These are phyloP conservation scores for Sclerotinia borealis DNA, from an alignment of 2,329 filamentous ascomycete genomes.

Conservation along the genomic window DNA sequence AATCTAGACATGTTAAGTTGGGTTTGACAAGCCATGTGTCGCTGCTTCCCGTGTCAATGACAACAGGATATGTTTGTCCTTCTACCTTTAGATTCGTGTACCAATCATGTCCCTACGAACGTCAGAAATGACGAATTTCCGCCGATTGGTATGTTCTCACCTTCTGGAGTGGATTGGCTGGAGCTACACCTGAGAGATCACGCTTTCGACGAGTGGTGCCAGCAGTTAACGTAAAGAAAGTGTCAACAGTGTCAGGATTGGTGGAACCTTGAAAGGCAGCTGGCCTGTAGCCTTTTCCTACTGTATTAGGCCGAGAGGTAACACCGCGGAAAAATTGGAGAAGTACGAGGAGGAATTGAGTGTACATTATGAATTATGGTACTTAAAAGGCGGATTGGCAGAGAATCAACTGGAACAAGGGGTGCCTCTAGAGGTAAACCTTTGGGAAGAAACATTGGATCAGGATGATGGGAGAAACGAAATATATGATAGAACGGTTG, in stretches of 20 bases:
- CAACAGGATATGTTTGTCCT: conserved; percentile 11
- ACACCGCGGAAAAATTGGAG: not conserved
- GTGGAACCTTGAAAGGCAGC: not conserved
- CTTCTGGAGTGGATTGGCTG: not conserved
- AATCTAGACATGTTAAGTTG: conserved; percentile 34
- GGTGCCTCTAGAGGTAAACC: too few relatives aligned
- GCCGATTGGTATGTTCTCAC: not conserved
- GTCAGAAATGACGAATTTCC: not conserved
- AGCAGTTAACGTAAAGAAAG: not conserved
- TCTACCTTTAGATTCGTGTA: conserved; percentile 11
- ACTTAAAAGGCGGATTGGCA: too few relatives aligned
- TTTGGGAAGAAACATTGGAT: too few relatives aligned
- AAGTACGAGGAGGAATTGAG: not conserved
- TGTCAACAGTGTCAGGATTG: not conserved
- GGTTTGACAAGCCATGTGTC: conserved; percentile 40
- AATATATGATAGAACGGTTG: not conserved
- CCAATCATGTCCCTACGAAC: not conserved
- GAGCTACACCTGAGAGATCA: not conserved
- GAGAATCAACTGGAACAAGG: not conserved
- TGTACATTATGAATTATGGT: not conserved
- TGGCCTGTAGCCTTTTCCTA: not conserved
- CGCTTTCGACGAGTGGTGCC: not conserved
- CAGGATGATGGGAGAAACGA: not conserved
- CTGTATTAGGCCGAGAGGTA: not conserved
- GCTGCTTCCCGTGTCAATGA: conserved; percentile 43